A percentile compares a stretch with the other conserved stretches of the same genome.
Conservation (phyloP, 768 basidiomycete species). For the Omphalotus guepiniiformis region DNA sequence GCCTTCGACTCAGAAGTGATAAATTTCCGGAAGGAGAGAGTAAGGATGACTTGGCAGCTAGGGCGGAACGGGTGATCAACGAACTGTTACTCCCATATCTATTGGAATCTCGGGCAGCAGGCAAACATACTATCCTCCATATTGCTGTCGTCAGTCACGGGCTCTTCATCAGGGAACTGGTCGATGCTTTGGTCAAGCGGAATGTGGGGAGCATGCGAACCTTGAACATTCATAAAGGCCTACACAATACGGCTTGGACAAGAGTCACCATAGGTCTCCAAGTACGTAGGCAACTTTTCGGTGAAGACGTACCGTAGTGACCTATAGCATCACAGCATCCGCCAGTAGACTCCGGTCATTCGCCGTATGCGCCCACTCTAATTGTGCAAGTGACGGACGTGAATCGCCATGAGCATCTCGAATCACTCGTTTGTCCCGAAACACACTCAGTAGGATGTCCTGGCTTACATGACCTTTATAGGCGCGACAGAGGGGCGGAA, state of each 20-base stretch:
- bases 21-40: constrained; percentile 71
- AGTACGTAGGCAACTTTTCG: constrained; percentile 25
- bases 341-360: no score
- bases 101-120: constrained; percentile 33
- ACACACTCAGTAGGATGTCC: no score
- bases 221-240: constrained; percentile 37
- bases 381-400: constrained; percentile 45
- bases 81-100: constrained; percentile 56
- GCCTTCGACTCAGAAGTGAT: constrained; percentile 38
- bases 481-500: constrained; percentile 70
- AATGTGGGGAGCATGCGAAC: constrained; percentile 21
- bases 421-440: constrained; percentile 43
- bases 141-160: constrained; percentile 76
- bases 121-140: constrained; percentile 34
- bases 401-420: constrained; percentile 53
- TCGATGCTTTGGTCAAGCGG: constrained; percentile 45
- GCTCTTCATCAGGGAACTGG: constrained; percentile 57
- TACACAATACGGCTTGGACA: constrained; percentile 71
- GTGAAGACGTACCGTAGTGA: not conserved
- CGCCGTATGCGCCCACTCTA: constrained; percentile 23
- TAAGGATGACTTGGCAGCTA: constrained; percentile 51
- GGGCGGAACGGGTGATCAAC: constrained; percentile 50
- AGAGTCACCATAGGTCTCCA: constrained; percentile 44
- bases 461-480: constrained; percentile 13
- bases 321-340: not conserved